A percentile compares a stretch with the other conserved stretches of the same genome.
Evolutionary conservation across 768 basidiomycete genomes (phyloP).

Genomic region (Amanita exitialis): DNA sequence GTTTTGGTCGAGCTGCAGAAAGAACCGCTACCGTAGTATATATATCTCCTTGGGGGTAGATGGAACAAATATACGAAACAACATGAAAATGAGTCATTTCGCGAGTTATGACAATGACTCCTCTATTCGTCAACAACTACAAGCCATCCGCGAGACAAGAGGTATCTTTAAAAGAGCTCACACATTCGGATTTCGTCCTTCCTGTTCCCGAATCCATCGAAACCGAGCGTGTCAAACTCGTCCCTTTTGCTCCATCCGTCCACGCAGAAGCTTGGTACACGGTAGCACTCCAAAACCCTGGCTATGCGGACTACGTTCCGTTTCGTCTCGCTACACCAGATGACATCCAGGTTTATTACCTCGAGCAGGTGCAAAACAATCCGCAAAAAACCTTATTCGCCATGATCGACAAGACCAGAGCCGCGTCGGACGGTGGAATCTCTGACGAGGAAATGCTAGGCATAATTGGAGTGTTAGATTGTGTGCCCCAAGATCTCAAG

Average conservation of each 20-base stretch:
- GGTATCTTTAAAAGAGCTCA: constrained; percentile 13
- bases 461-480: constrained; percentile 33
- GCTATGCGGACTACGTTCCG: constrained; percentile 31
- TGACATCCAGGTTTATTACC: constrained; percentile 18
- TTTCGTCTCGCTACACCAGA: constrained; percentile 19
- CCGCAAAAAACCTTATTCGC: constrained; percentile 25
- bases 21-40: constrained; percentile 7
- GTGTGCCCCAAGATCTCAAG: constrained; percentile 18
- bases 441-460: constrained; percentile 29
- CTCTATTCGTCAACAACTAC: constrained; percentile 1
- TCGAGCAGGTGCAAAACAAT: constrained; percentile 17
- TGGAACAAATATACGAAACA: not conserved
- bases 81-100: not conserved
- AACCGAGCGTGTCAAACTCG: constrained; percentile 29
- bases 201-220: constrained; percentile 27
- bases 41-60: not conserved
- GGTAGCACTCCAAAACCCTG: constrained; percentile 15
- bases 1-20: constrained; percentile 40
- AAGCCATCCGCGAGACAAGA: not conserved
- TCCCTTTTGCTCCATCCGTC: constrained; percentile 29
- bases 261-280: constrained; percentile 20
- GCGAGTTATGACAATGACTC: not conserved
- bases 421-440: constrained; percentile 11
- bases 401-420: constrained; percentile 35
- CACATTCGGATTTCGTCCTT: constrained; percentile 28